Conservation (phyloP, 2,329 filamentous ascomycete genomes). For the Zasmidium cellare region DNA sequence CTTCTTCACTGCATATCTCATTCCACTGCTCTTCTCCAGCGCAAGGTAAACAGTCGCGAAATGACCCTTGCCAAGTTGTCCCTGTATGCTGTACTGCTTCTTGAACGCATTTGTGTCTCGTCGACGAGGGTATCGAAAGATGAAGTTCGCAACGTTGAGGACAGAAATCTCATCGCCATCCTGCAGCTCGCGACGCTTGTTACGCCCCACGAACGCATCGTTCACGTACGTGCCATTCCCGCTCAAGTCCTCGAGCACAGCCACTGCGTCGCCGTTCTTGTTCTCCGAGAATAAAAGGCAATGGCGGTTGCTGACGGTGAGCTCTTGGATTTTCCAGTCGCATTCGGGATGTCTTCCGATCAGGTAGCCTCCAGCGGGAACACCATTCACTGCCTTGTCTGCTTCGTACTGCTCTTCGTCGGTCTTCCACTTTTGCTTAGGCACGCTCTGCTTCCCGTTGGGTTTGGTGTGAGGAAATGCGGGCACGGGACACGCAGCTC, state of each 20-base stretch:
- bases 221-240: constrained; percentile 97
- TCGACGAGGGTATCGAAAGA: constrained; percentile 84
- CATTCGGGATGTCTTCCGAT: constrained; percentile 93
- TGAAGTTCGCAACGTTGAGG: constrained; percentile 78
- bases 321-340: constrained; percentile 68
- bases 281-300: constrained; percentile 68
- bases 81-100: constrained; percentile 80
- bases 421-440: constrained; percentile 56
- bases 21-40: constrained; percentile 79
- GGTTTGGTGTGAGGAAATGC: constrained; percentile 36
- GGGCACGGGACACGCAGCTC: constrained; percentile 68
- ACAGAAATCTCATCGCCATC: constrained; percentile 91
- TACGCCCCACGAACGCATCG: constrained; percentile 84
- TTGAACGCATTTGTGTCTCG: constrained; percentile 74
- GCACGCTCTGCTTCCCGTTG: constrained; percentile 46
- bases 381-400: constrained; percentile 49
- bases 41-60: constrained; percentile 93
- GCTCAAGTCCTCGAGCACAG: constrained; percentile 87
- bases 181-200: constrained; percentile 83
- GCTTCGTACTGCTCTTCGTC: constrained; percentile 64
- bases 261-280: constrained; percentile 58
- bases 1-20: constrained; percentile 87
- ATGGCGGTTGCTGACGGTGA: constrained; percentile 84
- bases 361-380: constrained; percentile 78
- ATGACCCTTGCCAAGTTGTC: constrained; percentile 89